Conservation (phyloP, 345 rosid genomes). For the Limnanthes douglasii region DNA sequence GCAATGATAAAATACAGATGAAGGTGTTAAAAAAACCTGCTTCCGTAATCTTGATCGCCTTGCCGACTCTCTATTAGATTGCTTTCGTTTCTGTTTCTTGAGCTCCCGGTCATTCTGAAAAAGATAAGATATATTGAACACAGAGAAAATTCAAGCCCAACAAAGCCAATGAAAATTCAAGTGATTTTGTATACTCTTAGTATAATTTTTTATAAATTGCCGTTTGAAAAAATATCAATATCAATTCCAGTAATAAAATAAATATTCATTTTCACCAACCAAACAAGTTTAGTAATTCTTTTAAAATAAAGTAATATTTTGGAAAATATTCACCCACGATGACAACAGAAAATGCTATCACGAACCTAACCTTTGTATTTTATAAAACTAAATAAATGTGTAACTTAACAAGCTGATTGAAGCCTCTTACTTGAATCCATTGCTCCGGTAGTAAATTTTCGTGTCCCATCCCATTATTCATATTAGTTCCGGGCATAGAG, state of each 20-base stretch:
- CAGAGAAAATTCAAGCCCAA: constrained; percentile 7
- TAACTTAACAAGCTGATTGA: neutral
- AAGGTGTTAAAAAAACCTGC: constrained; percentile 37
- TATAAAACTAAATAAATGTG: neutral
- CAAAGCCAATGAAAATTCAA: no score
- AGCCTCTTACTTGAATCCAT: constrained; percentile 43
- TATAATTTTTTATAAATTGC: no score
- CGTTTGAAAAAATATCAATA: no score
- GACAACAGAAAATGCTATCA: no score
- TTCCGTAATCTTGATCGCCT: constrained; percentile 93
- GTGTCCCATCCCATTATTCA: constrained; percentile 81
- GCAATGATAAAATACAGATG: neutral
- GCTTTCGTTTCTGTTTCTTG: constrained; percentile 92
- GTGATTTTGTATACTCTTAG: no score
- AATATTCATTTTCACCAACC: no score
- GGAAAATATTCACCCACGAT: no score
- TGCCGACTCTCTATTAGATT: constrained; percentile 95
- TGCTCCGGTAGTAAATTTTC: constrained; percentile 39
- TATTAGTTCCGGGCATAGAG: constrained; percentile 48
- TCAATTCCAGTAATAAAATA: no score
- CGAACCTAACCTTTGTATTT: constrained; percentile 2
- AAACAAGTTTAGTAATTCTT: no score
- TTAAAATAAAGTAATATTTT: no score
- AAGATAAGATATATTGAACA: no score
- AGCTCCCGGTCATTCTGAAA: constrained; percentile 94